Evolutionary conservation across 768 basidiomycete genomes (phyloP).

Genomic region (Amanita fuliginea): DNA sequence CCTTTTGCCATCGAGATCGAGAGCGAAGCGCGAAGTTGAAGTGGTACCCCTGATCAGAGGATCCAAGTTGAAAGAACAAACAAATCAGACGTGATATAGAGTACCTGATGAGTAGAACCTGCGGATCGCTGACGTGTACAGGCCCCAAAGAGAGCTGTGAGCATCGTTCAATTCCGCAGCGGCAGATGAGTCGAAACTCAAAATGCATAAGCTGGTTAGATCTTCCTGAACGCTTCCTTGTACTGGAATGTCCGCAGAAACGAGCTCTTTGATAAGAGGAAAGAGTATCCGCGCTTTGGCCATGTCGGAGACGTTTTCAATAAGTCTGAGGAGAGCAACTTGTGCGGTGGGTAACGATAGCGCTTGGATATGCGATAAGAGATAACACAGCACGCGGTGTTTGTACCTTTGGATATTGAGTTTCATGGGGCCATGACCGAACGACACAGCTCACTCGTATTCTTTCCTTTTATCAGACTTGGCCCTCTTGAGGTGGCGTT

Average conservation of each 20-base stretch:
- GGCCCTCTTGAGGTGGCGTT: constrained; percentile 34
- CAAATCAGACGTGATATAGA: constrained; percentile 9
- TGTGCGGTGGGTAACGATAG: constrained; percentile 39
- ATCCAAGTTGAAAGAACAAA: neutral
- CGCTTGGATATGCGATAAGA: constrained; percentile 69
- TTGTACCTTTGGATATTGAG: constrained; percentile 41
- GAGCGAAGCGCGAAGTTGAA: constrained; percentile 28
- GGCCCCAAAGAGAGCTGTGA: constrained; percentile 35
- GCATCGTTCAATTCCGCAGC: constrained; percentile 32
- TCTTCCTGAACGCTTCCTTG: constrained; percentile 12
- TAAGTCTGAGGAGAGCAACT: constrained; percentile 37
- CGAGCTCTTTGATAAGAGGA: constrained; percentile 39
- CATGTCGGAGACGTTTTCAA: constrained; percentile 35
- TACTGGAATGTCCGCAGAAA: constrained; percentile 4
- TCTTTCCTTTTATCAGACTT: constrained; percentile 48
- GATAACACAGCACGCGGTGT: constrained; percentile 58
- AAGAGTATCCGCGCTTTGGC: constrained; percentile 41
- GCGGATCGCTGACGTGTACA: constrained; percentile 33
- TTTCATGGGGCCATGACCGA: neutral
- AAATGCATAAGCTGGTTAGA: constrained; percentile 29
- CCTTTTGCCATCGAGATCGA: constrained; percentile 37
- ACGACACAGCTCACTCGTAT: constrained; percentile 29
- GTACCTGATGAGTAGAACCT: constrained; percentile 37
- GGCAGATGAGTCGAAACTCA: constrained; percentile 41
- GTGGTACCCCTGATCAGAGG: constrained; percentile 24